phyloP scores from a whole-genome alignment of 129 eudicot species.

The Artemisia tridentata region DNA sequence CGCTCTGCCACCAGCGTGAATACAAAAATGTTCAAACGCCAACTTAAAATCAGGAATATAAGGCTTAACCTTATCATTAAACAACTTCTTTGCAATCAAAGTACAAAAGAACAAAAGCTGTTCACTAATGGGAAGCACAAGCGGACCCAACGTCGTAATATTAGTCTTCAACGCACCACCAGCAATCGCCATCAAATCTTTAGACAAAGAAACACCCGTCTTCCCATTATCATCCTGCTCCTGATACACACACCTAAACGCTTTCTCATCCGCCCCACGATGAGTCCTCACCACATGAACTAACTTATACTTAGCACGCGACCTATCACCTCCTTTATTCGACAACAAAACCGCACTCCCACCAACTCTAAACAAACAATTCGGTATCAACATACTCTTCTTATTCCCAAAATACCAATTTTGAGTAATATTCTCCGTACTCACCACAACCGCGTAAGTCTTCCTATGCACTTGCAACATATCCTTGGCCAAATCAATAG shows the following conservation, averaged over 20 bases:
- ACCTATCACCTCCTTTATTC: not conserved
- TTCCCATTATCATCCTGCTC: constrained; percentile 16
- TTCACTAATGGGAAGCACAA: constrained; percentile 10
- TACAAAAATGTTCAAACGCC: constrained; percentile 14
- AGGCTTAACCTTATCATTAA: constrained; percentile 11
- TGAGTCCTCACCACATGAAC: constrained; percentile 19
- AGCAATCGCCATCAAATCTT: constrained; percentile 13
- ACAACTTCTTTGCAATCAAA: constrained; percentile 12
- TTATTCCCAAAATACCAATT: constrained; percentile 14
- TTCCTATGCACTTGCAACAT: constrained; percentile 11
- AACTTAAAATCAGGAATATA: constrained; percentile 12
- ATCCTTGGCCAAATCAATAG: constrained; percentile 1
- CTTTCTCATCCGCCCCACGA: constrained; percentile 11
- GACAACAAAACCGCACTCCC: constrained; percentile 10
- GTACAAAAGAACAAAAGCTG: constrained; percentile 16
- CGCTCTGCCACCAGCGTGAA: constrained; percentile 12
- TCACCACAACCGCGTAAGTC: constrained; percentile 12
- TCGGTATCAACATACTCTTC: constrained; percentile 11
- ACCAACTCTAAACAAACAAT: constrained; percentile 17
- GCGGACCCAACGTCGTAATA: constrained; percentile 13
- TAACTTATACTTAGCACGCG: constrained; percentile 1
- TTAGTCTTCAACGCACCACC: constrained; percentile 14
- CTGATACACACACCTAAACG: constrained; percentile 8
- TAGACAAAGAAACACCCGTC: constrained; percentile 1
- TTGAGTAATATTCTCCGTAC: constrained; percentile 9